A percentile compares a stretch with the other conserved stretches of the same genome.
phyloP scores from a whole-genome alignment of 2,329 filamentous ascomycete species.

The Monilinia laxa region DNA sequence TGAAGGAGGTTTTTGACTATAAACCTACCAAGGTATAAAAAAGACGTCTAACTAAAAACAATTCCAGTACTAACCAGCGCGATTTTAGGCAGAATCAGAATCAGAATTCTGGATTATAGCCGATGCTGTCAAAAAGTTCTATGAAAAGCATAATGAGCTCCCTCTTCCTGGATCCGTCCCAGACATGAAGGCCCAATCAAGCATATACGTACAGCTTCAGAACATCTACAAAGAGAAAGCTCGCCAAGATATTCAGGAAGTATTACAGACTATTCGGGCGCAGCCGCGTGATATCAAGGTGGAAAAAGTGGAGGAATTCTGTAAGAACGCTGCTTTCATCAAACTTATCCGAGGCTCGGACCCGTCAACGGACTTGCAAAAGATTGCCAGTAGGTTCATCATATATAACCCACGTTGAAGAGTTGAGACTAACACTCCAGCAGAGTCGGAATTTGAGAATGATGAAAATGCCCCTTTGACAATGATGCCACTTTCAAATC shows the following conservation, averaged over 20 bases:
- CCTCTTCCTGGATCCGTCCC: conserved; percentile 85
- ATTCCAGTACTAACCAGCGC: conserved; percentile 12
- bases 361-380: conserved; percentile 28
- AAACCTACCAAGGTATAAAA: conserved; percentile 51
- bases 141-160: conserved; percentile 67
- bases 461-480: conserved; percentile 50
- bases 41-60: conserved; percentile 44
- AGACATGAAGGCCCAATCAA: conserved; percentile 96
- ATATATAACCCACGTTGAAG: neutral
- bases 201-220: conserved; percentile 85
- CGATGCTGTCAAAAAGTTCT: conserved; percentile 74
- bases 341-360: conserved; percentile 67
- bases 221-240: conserved; percentile 92
- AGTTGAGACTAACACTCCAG: conserved; percentile 35
- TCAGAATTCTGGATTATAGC: conserved; percentile 87
- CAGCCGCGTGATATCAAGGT: conserved; percentile 57
- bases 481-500: conserved; percentile 51
- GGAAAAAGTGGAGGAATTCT: conserved; percentile 84
- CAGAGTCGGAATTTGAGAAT: conserved; percentile 55
- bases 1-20: conserved; percentile 78
- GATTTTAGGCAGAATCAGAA: conserved; percentile 47
- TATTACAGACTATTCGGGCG: conserved; percentile 62
- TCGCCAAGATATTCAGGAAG: conserved; percentile 72
- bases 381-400: conserved; percentile 33
- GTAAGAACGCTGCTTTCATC: conserved; percentile 91